Evolutionary conservation across 2,329 filamentous ascomycete species (phyloP), one percentile per base, ranked within the genome.

Genomic region (Trichoderma cornu-damae): DNA sequence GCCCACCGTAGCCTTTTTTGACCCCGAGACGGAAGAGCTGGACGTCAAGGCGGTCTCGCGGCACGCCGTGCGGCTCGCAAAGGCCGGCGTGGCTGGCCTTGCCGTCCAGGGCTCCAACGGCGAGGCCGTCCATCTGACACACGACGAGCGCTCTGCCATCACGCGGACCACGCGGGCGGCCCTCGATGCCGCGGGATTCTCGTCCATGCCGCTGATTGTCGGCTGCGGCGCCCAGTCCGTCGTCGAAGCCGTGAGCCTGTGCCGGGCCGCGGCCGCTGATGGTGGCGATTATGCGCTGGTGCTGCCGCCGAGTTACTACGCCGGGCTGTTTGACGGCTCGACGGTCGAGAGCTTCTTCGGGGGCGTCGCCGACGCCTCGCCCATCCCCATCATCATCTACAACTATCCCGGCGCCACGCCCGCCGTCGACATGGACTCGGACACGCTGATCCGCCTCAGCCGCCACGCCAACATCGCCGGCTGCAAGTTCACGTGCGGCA

Each of bases 91-190:
- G 40, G 81, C 85, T 14, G 88, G 88, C 18, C 78, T 93, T 46
- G 86, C 88, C 48, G 89, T 86, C 9, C 88, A 91, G 69, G 89
- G 89, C 46, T 90, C 86, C 67, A 93, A 93, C 67, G 89, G 89
- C 65, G 89, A 94, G 75, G 88, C 89, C 6, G 88, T 91, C 11
- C 88, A 91, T 67, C 79, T 93, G 32, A 84, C 85, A 42, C 85
- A 86, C 64, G 75, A 80, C 22, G 89, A 93, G 73, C 83, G 88
- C 59, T 79, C 81, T 47, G 74, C 82, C 51, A 83, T 93, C 64
- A 91, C 87, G 6, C 75, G 75, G 50, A 83, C 85, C 32, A 91
- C 88, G 1, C 84, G 89, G 38, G 78, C 81, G 60, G 87, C 87
- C 12, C 77, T 92, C 43, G 81, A 89, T 67, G 63, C 63, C 24